These are phyloP conservation scores for Camellia granthamiana DNA, from an alignment of 148 eudicot species.

Conservation along the genomic window DNA sequence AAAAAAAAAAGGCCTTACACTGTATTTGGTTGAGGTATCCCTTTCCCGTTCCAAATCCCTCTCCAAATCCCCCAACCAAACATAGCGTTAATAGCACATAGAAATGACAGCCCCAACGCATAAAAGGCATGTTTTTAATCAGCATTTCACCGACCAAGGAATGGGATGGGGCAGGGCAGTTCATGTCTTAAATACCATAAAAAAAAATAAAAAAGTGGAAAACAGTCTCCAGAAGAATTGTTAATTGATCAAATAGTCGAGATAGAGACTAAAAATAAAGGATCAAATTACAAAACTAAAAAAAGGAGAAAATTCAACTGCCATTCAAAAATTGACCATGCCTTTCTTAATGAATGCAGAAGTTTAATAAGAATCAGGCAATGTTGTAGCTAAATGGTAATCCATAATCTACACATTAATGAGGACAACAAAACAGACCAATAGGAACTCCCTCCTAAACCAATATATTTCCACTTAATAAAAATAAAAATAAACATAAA, in stretches of 20 bases:
- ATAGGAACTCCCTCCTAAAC: background rate
- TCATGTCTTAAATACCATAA: too few relatives aligned
- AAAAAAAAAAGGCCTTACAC: too few relatives aligned
- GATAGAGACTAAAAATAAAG: background rate
- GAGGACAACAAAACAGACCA: background rate
- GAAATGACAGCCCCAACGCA: too few relatives aligned
- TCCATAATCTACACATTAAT: background rate
- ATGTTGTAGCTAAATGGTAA: background rate
- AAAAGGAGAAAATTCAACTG: background rate
- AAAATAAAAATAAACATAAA: background rate
- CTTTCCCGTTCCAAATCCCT: too few relatives aligned
- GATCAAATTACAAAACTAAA: background rate
- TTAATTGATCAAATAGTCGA: background rate
- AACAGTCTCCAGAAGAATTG: too few relatives aligned
- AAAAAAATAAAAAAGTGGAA: too few relatives aligned
- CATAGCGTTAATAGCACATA: too few relatives aligned
- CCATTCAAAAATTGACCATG: background rate
- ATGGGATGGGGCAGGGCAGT: too few relatives aligned
- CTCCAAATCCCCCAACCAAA: too few relatives aligned
- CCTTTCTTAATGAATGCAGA: background rate
- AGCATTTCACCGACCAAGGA: too few relatives aligned
- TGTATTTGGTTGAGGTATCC: too few relatives aligned
- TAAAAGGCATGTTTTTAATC: too few relatives aligned
- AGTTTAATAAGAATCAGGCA: background rate
- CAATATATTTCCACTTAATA: background rate